Evolutionary conservation across 2,329 filamentous ascomycete species (phyloP).

Genomic region (Epichloe festucae): DNA sequence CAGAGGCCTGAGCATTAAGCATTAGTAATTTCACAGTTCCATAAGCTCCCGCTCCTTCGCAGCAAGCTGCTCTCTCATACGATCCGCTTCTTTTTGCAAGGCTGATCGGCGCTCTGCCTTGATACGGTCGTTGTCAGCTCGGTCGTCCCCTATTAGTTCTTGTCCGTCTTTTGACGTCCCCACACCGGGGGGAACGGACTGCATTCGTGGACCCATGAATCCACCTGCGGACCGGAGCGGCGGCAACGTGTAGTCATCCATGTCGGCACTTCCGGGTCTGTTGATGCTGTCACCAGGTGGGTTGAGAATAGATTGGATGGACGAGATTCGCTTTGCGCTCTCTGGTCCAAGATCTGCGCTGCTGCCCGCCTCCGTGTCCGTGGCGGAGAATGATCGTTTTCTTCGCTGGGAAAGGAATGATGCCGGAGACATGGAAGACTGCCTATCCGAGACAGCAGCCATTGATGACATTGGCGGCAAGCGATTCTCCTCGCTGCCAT

Average conservation of each 20-base stretch:
- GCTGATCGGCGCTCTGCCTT: constrained; percentile 52
- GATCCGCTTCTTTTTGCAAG: constrained; percentile 60
- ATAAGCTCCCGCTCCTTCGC: constrained; percentile 61
- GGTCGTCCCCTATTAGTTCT: constrained; percentile 16
- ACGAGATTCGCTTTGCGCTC: constrained; percentile 50
- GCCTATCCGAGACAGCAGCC: constrained; percentile 30
- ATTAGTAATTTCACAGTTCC: constrained; percentile 17
- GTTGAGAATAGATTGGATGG: constrained; percentile 66
- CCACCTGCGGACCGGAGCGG: constrained; percentile 29
- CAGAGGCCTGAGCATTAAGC: not conserved
- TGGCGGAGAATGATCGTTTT: constrained; percentile 55
- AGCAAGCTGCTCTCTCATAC: constrained; percentile 59
- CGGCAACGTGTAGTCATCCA: constrained; percentile 26
- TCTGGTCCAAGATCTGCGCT: constrained; percentile 29
- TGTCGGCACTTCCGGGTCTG: constrained; percentile 21
- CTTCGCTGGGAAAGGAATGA: constrained; percentile 46
- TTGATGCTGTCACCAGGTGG: constrained; percentile 23
- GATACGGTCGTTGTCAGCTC: constrained; percentile 32
- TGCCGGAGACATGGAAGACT: constrained; percentile 46
- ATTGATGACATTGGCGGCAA: constrained; percentile 42
- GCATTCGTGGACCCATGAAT: not conserved
- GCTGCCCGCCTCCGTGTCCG: constrained; percentile 36
- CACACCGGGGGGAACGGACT: constrained; percentile 17
- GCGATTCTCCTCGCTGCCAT: constrained; percentile 42
- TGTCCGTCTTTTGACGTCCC: constrained; percentile 2